Evolutionary conservation across 2,329 filamentous ascomycete genomes (phyloP).

Genomic region (Dactylellina drechsleri): DNA sequence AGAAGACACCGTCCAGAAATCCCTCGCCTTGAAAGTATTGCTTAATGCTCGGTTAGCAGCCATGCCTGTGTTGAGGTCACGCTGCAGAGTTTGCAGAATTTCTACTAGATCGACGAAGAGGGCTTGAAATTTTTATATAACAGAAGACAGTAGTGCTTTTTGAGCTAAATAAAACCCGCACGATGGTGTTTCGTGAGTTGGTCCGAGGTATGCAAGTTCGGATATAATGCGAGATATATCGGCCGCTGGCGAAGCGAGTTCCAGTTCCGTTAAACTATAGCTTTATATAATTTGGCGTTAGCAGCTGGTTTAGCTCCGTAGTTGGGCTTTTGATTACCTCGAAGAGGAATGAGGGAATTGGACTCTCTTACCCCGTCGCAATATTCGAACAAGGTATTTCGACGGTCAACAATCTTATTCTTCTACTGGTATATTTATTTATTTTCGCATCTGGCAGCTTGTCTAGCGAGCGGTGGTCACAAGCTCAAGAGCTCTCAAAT

Average conservation of each 20-base stretch:
- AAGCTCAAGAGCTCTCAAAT: conserved; percentile 53
- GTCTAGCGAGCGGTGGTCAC: conserved; percentile 34
- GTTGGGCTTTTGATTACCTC: background rate
- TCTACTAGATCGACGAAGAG: conserved; percentile 18
- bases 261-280: no score
- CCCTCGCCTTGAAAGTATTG: conserved; percentile 47
- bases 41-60: conserved; percentile 48
- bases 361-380: conserved; percentile 20
- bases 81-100: conserved; percentile 39
- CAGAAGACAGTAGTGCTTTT: background rate
- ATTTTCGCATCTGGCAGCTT: conserved; percentile 11
- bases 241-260: background rate
- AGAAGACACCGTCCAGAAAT: conserved; percentile 22
- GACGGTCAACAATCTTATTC: conserved; percentile 14
- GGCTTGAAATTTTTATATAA: conserved; percentile 30
- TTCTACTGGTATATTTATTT: conserved; percentile 9
- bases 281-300: background rate
- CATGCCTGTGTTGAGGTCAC: conserved; percentile 43
- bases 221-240: conserved; percentile 15
- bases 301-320: background rate
- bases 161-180: background rate
- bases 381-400: conserved; percentile 26
- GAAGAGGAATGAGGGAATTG: conserved; percentile 40
- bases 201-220: conserved; percentile 21
- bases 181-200: background rate